Evolutionary conservation across 331 rosid species (phyloP).

Genomic region (Pyracantha coccinea): DNA sequence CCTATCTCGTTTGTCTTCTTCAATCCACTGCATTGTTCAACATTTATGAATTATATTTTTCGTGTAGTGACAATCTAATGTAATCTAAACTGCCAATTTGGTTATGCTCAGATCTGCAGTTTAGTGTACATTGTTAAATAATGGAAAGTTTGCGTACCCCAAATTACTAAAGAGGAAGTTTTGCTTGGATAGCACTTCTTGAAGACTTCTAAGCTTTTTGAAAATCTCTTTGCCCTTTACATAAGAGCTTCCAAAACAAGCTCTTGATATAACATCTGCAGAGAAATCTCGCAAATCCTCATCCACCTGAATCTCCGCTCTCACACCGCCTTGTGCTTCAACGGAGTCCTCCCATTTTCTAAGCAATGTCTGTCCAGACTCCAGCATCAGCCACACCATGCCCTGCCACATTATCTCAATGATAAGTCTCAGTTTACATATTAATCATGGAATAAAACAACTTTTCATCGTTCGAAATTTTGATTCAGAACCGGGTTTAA

Average conservation of each 20-base stretch:
- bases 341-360: slow-evolving; percentile 51
- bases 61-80: too few species aligned
- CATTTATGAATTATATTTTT: neutral
- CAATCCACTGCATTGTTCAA: neutral
- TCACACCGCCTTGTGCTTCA: slow-evolving; percentile 26
- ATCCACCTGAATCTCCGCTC: slow-evolving; percentile 60
- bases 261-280: slow-evolving; percentile 86
- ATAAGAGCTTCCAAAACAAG: slow-evolving; percentile 84
- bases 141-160: slow-evolving; percentile 26
- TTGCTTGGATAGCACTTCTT: slow-evolving; percentile 40
- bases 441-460: neutral
- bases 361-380: slow-evolving; percentile 51
- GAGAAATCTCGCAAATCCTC: slow-evolving; percentile 55
- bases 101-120: neutral
- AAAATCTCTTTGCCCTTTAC: slow-evolving; percentile 64
- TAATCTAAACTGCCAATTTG: too few species aligned
- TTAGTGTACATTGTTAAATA: neutral
- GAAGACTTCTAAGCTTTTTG: slow-evolving; percentile 67
- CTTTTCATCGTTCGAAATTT: neutral
- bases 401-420: slow-evolving; percentile 39
- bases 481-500: neutral
- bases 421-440: neutral
- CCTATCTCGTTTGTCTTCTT: slow-evolving; percentile 35
- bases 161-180: slow-evolving; percentile 52
- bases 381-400: slow-evolving; percentile 65